Percentiles rank a stretch among this genome's conserved stretches.
Conservation (phyloP, 73 alveolate genomes). For the Vitrella brassicaformis region DNA sequence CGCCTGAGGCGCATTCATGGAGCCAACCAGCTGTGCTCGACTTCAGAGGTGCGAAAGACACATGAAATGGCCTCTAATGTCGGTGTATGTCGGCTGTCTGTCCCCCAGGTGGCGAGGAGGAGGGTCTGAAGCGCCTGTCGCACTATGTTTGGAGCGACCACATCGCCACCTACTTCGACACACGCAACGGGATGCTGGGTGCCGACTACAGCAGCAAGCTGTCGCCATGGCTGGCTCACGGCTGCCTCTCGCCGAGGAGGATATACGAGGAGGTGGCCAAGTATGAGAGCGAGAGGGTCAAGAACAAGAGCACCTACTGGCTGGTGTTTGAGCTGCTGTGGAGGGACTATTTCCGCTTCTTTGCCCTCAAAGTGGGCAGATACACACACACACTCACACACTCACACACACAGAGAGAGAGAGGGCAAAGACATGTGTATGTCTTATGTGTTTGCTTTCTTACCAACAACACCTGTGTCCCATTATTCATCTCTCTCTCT, state of each 20-base stretch:
- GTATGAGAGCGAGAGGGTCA: constrained; percentile 9
- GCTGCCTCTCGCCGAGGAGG: constrained; percentile 52
- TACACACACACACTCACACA: not conserved
- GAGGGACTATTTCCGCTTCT: constrained; percentile 57
- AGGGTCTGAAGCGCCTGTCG: constrained; percentile 24
- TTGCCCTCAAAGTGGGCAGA: constrained; percentile 41
- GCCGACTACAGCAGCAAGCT: constrained; percentile 51
- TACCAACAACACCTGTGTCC: too few relatives aligned
- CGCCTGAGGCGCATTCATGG: constrained; percentile 16
- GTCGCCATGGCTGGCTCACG: constrained; percentile 60
- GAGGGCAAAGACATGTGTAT: too few relatives aligned
- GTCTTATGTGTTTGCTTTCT: too few relatives aligned
- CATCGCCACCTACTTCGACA: constrained; percentile 40
- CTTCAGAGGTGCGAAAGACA: constrained; percentile 8
- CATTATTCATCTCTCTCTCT: too few relatives aligned
- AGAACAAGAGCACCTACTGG: constrained; percentile 38
- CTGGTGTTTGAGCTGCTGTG: constrained; percentile 47
- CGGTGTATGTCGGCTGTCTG: too few relatives aligned
- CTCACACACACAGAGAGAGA: too few relatives aligned
- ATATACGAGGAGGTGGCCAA: too few relatives aligned
- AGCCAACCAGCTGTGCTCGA: constrained; percentile 15
- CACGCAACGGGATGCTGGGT: constrained; percentile 46
- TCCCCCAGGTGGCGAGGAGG: constrained; percentile 42
- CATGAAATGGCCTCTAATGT: too few relatives aligned
- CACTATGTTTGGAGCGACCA: constrained; percentile 21